Base-by-base conservation (phyloP, 257 asterid genomes). In the Ilex asprella region DNA sequence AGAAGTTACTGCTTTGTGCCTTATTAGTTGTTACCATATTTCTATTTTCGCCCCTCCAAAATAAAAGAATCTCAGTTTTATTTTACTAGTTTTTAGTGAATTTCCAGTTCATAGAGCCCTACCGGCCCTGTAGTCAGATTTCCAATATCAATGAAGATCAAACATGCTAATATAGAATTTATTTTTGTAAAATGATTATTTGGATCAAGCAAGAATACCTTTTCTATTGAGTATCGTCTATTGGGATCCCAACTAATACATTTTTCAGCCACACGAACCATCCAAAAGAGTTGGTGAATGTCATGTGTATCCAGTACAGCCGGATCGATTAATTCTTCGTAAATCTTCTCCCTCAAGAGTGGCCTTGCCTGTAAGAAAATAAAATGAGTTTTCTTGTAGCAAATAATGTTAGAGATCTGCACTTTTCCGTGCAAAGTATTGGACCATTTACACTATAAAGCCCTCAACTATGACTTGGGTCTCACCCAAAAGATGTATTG, bases 181-280 rank as follows among this genome's bases (percentile, higher is more conserved):
- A 50, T 1, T 44, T 44, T 44, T 44, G 50, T 7, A 8, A 50
- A 14, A 50, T 4, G 2, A 6, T 50, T 9, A n/a, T 9, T 50
- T 50, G 55, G 14, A 6, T 5, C 13, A 44, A 44, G 11, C 6
- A 9, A 4, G 13, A 50, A 14, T 53, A 82, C 89, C 87, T 76
- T 78, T 47, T 63, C 75, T 66, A 79, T 79, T 13, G 86, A 78
- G 77, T 67, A 70, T 70, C 93, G 65, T 29, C 66, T 80, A 30
- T 74, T 68, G 2, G 89, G 84, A 55, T 85, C 81, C 84, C 79
- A 76, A 39, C 73, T 76, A 5, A 82, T 69, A 58, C 93, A 82
- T 74, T 75, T 74, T 13, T 82, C 73, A 0, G 82, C 79, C 0
- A 85, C 71, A 13, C 78, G 79, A 67, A 82, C 64, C 11, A 85